Evolutionary conservation across 305 asterid species (phyloP).

Genomic region (Petunia hybrid): DNA sequence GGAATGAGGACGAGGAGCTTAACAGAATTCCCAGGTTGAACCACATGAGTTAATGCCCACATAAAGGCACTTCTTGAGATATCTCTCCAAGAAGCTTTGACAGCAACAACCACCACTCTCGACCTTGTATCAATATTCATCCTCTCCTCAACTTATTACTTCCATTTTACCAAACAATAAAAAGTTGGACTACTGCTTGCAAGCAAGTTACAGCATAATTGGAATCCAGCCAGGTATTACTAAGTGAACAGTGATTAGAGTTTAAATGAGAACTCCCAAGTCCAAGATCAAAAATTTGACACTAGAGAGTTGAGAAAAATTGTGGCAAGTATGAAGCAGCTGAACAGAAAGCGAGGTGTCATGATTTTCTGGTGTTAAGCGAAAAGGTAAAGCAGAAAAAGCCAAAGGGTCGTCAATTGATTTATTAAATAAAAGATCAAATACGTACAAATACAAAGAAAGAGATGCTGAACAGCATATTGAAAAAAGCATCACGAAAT

Average conservation of each 20-base stretch:
- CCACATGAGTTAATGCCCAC: conserved; percentile 76
- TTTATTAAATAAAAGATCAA: neutral
- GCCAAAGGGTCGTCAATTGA: neutral
- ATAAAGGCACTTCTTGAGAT: conserved; percentile 61
- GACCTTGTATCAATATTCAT: conserved; percentile 45
- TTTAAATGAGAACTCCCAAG: neutral
- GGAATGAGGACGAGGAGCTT: conserved; percentile 65
- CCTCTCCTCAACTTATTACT: neutral
- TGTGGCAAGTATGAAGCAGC: conserved; percentile 27
- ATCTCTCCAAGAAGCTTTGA: conserved; percentile 54
- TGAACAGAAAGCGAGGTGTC: conserved; percentile 28
- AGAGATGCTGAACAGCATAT: conserved; percentile 7
- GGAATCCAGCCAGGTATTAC: neutral
- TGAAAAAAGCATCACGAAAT: neutral
- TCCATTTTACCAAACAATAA: conserved; percentile 31
- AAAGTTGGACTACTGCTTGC: neutral
- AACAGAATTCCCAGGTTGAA: conserved; percentile 57
- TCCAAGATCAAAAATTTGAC: conserved; percentile 31
- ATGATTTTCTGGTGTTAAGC: conserved; percentile 22
- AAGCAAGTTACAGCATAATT: neutral
- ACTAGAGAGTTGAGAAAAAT: conserved; percentile 26
- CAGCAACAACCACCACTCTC: conserved; percentile 55
- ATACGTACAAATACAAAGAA: neutral
- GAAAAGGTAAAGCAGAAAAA: conserved; percentile 25
- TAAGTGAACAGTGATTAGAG: neutral